Conservation (phyloP, 2,329 filamentous ascomycete species). For the Venturia nashicola region DNA sequence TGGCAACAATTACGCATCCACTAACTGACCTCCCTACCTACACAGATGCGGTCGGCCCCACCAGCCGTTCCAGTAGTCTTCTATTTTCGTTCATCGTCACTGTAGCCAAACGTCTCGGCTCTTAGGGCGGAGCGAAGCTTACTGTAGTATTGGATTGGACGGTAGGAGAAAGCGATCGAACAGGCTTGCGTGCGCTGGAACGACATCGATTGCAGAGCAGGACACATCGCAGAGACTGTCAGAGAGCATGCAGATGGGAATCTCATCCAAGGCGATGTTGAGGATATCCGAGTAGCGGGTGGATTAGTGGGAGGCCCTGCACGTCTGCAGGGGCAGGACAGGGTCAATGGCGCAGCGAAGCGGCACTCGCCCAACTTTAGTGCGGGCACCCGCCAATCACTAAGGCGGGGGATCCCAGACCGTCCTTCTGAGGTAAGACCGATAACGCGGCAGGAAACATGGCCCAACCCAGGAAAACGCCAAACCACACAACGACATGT, state of each 20-base stretch:
- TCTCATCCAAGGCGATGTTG: background rate
- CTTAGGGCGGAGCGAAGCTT: background rate
- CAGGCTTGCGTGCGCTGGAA: background rate
- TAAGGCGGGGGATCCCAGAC: background rate
- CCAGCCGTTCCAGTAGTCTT: background rate
- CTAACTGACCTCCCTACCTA: background rate
- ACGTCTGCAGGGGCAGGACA: background rate
- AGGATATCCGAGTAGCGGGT: background rate
- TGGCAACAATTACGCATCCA: constrained; percentile 2
- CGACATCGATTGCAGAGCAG: background rate
- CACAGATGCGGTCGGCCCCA: background rate
- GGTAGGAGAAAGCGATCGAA: background rate
- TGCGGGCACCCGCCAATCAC: background rate
- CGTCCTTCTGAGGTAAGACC: background rate
- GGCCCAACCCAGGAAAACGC: background rate
- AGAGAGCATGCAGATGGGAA: background rate
- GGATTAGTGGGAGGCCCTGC: background rate
- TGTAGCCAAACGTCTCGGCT: background rate
- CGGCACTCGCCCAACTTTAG: background rate
- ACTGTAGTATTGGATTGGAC: background rate
- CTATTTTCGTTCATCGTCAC: constrained; percentile 1
- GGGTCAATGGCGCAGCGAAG: background rate
- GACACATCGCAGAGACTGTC: background rate
- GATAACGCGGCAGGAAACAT: background rate
- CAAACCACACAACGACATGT: background rate